phyloP scores from a whole-genome alignment of 768 basidiomycete species.

The Kwoniella newhampshirensis region DNA sequence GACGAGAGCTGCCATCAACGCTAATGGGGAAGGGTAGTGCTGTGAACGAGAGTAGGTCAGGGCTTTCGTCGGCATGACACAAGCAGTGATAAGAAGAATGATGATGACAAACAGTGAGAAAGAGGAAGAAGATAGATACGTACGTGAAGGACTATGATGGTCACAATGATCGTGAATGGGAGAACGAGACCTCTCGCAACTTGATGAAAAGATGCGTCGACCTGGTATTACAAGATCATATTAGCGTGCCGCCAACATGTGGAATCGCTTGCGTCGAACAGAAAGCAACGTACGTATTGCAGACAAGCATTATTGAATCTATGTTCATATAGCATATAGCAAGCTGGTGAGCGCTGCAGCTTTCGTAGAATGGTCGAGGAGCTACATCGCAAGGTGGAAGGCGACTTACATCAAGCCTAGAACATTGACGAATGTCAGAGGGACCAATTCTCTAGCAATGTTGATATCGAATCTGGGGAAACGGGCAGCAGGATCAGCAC shows the following conservation, averaged over 20 bases:
- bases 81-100: no score
- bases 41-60: not conserved
- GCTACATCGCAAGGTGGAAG: not conserved
- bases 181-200: constrained; percentile 91
- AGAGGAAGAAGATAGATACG: constrained; percentile 28
- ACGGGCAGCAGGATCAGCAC: no score
- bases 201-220: constrained; percentile 57
- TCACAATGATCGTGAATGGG: constrained; percentile 88
- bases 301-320: constrained; percentile 88
- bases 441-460: constrained; percentile 69
- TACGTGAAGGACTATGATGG: constrained; percentile 71
- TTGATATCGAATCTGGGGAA: constrained; percentile 60
- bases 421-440: constrained; percentile 75
- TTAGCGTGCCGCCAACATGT: no score
- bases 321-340: constrained; percentile 4
- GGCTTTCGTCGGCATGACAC: no score
- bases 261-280: not conserved
- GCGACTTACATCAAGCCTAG: constrained; percentile 70
- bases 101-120: not conserved
- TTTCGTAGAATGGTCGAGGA: not conserved
- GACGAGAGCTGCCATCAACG: constrained; percentile 70
- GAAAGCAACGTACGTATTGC: constrained; percentile 83
- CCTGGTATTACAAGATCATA: no score
- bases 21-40: constrained; percentile 66
- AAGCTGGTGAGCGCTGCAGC: not conserved